Evolutionary conservation across 2,329 filamentous ascomycete genomes (phyloP), one percentile per base, ranked within the genome.

Genomic region (Penicillium sp.): DNA sequence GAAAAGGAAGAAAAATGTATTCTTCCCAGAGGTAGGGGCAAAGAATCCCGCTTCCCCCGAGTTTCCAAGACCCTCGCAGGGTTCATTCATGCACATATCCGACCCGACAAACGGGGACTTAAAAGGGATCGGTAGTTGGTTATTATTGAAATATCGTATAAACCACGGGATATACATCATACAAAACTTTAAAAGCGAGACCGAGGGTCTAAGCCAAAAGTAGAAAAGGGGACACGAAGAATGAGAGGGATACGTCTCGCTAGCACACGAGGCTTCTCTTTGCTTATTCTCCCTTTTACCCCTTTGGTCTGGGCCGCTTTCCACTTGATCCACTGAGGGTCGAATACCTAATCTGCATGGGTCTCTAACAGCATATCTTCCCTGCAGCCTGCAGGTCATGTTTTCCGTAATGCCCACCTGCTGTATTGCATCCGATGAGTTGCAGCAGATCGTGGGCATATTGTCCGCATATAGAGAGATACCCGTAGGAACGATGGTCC

Each of bases 341-440:
- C 55, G 15, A 60, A 55, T 59, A 51, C 53, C 47, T 52, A 50
- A 35, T 31, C 57, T 59, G 58, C 57, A 63, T 59, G 55, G 59
- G 55, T 52, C 55, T 57, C 15, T 37, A 25, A 53, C 31, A 37
- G 39, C 54, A 60, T 58, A 60, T 58, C 40, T 61, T 61, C 57
- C 58, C 58, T 65, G 60, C 61, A 63, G 58, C 13, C 54, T 61
- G 58, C 60, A 57, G 58, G 51, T 50, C 52, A 59, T 55, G 34
- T 31, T 39, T 57, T 38, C 52, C 51, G 49, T 53, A 50, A 38
- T 49, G 37, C 21, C 40, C 34, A 51, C 35, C 21, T 45, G 40
- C 25, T 49, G 34, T 46, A 29, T 51, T 46, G n/a, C 27, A 40
- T 5, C 47, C 16, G 47, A 39, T 51, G 52, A 21, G 45, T 35